Evolutionary conservation across 768 basidiomycete species (phyloP), one percentile per base, ranked within the genome.

Genomic region (Neoboletus subvelutipes): DNA sequence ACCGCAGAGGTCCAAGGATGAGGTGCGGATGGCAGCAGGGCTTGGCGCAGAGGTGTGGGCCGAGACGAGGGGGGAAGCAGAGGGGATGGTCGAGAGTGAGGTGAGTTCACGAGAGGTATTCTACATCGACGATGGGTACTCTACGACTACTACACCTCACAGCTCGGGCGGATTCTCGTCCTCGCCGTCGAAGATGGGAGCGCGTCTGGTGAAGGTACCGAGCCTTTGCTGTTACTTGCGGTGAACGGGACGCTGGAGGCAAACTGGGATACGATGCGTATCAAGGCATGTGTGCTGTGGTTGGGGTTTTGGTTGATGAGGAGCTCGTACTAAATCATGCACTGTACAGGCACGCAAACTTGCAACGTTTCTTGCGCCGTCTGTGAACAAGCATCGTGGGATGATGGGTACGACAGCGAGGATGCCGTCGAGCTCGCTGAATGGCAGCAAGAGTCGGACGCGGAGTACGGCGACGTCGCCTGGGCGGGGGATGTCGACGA

Each of bases 21-120:
- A 88, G 51, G 79, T 91, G 45, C 82, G 87, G 52, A 81, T 91
- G 42, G 75, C 87, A 28, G 87, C 86, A 9, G 90, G 90, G 17
- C 72, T 92, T 31, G 83, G 83, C 41, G 82, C 83, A 11, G 89
- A 91, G 69, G 77, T 90, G 34, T 92, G 90, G 90, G 83, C 83
- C 50, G 90, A 92, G 71, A 88, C 85, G 28, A 78, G 76, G 57
- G 84, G 81, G 24, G 78, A 71, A 10, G 60, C 42, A 5, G 65
- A 65, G 20, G 88, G 87, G 18, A 87, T 87, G 84, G 86, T 85
- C 4, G 89, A 92, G 57, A 85, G 86, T 68, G 89, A 92, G 81
- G 90, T 90, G 62, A 64, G 77, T 69, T 24, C 13, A 26, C 24
- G 31, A 17, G 13, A 5, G 12, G 33, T 11, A 11, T 11, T 24